These are phyloP conservation scores for Bruguiera hainesii DNA, from an alignment of 441 rosid species.

Conservation along the genomic window DNA sequence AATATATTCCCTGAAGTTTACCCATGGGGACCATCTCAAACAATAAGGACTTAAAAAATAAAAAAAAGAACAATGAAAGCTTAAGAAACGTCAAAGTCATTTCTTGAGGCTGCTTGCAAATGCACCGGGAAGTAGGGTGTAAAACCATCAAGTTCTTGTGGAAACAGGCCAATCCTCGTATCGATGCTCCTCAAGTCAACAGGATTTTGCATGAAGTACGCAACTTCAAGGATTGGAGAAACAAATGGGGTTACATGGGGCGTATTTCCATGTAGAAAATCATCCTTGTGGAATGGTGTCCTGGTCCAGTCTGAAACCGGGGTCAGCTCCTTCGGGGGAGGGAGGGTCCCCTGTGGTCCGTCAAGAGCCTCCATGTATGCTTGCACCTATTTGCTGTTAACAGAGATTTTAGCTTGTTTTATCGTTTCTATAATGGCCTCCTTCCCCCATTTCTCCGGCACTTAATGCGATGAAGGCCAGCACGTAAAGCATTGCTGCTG, in stretches of 20 bases:
- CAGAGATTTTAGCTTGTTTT: conserved; percentile 53
- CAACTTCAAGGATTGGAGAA: conserved; percentile 63
- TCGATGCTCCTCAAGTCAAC: conserved; percentile 39
- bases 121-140: conserved; percentile 31
- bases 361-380: conserved; percentile 55
- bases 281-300: conserved; percentile 58
- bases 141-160: conserved; percentile 33
- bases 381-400: conserved; percentile 43
- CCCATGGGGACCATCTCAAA: background rate
- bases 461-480: conserved; percentile 48
- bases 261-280: conserved; percentile 41
- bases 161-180: conserved; percentile 55
- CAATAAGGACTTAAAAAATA: background rate
- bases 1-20: conserved; percentile 3
- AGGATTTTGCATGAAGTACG: conserved; percentile 63
- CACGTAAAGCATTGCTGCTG: conserved; percentile 63
- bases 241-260: conserved; percentile 46
- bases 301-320: conserved; percentile 72
- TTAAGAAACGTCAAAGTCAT: background rate
- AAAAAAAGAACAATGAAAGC: background rate
- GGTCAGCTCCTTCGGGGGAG: conserved; percentile 52
- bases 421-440: conserved; percentile 42
- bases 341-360: conserved; percentile 41
- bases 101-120: conserved; percentile 5
- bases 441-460: conserved; percentile 43